Conservation (phyloP, 164 flowering plant genomes). For the Liriodendron chinense region DNA sequence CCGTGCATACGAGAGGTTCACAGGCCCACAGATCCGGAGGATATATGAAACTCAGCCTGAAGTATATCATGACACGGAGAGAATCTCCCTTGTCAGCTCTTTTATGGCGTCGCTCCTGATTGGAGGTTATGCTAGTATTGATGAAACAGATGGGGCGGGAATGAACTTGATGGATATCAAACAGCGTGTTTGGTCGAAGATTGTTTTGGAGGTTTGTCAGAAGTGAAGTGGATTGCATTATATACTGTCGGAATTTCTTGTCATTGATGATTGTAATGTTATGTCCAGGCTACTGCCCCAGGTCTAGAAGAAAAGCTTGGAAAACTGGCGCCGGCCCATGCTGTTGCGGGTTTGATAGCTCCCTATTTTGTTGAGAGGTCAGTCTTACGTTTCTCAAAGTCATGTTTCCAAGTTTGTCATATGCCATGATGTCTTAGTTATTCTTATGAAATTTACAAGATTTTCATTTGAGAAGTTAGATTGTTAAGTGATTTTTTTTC, state of each 20-base stretch:
- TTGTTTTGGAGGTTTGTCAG: conserved; percentile 23
- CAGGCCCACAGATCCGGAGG: conserved; percentile 87
- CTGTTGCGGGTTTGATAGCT: conserved; percentile 74
- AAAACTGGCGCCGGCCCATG: conserved; percentile 85
- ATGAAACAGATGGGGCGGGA: conserved; percentile 92
- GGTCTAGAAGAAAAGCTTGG: conserved; percentile 85
- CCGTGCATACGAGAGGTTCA: conserved; percentile 74
- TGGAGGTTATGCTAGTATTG: conserved; percentile 79
- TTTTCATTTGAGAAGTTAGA: too few species aligned
- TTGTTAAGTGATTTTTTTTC: background rate
- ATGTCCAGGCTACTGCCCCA: conserved; percentile 82
- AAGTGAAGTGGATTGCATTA: background rate
- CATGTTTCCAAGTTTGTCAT: background rate
- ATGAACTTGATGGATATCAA: conserved; percentile 87
- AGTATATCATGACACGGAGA: conserved; percentile 64
- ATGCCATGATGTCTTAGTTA: background rate
- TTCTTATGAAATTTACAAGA: too few species aligned
- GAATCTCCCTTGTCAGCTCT: conserved; percentile 92
- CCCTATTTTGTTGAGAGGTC: conserved; percentile 83
- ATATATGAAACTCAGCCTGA: conserved; percentile 62
- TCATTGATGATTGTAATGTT: background rate
- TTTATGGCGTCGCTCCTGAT: conserved; percentile 83
- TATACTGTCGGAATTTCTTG: background rate
- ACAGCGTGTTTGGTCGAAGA: conserved; percentile 29
- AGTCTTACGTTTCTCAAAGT: background rate